Evolutionary conservation across 495 filamentous ascomycete species (phyloP).

Genomic region (Xylaria flabelliformis): DNA sequence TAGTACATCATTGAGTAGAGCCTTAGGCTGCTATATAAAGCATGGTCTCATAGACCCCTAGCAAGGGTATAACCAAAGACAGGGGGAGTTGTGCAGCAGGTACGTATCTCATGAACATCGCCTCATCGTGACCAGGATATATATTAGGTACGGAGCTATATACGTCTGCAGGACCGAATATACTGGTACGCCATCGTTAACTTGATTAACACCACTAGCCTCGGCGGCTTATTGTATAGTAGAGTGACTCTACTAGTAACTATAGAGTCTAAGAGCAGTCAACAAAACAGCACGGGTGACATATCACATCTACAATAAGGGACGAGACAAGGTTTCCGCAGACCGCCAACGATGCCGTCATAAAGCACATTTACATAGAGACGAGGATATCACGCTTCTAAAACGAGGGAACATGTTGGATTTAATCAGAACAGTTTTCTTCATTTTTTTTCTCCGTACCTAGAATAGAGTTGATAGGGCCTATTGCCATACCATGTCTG

Average conservation of each 20-base stretch:
- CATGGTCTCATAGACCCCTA: slow-evolving; percentile 6
- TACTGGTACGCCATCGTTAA: neutral
- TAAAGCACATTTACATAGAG: neutral
- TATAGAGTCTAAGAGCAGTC: neutral
- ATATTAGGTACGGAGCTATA: neutral
- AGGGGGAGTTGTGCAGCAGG: neutral
- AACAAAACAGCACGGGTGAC: neutral
- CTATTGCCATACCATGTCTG: neutral
- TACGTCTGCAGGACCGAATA: neutral
- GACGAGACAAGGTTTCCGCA: neutral
- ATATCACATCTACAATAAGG: neutral
- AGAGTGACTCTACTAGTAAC: neutral
- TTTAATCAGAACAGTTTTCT: slow-evolving; percentile 14
- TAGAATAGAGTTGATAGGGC: neutral
- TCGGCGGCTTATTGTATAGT: slow-evolving; percentile 8
- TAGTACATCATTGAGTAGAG: neutral
- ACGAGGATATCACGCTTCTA: neutral
- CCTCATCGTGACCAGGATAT: slow-evolving; percentile 18
- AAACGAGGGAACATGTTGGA: neutral
- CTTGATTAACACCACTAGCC: slow-evolving; percentile 13
- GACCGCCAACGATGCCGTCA: neutral
- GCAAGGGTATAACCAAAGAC: neutral
- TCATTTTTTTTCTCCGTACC: slow-evolving; percentile 19
- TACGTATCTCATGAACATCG: slow-evolving; percentile 10
- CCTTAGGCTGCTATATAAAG: neutral